Conservation (phyloP, 202 grass and related monocot species). For the Zizania palustris region DNA sequence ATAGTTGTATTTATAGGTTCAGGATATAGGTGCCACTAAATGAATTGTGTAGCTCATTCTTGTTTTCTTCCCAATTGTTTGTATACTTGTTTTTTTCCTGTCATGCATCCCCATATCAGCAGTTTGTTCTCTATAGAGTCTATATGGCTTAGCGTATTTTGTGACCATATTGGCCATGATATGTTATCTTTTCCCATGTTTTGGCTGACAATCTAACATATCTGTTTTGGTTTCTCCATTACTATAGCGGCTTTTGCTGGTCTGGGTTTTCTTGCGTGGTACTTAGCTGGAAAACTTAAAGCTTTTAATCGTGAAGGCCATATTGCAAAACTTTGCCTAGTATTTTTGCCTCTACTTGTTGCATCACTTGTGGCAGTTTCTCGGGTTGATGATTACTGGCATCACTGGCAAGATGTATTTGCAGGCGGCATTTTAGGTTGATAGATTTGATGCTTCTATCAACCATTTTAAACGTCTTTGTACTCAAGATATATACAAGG, state of each 20-base stretch:
- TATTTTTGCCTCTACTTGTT: slow-evolving; percentile 68
- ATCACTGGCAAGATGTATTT: slow-evolving; percentile 96
- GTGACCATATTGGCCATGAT: not conserved
- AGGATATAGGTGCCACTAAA: not conserved
- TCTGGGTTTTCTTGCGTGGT: slow-evolving; percentile 88
- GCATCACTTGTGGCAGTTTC: slow-evolving; percentile 82
- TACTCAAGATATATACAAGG: not conserved
- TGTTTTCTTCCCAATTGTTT: not conserved
- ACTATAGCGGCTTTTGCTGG: slow-evolving; percentile 78
- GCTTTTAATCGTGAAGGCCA: slow-evolving; percentile 78
- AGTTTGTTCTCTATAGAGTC: not conserved
- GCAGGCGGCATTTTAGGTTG: slow-evolving; percentile 71
- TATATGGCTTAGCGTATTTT: slow-evolving; percentile 12
- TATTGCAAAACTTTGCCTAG: slow-evolving; percentile 76
- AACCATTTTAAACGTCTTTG: not conserved
- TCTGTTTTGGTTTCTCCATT: slow-evolving; percentile 31
- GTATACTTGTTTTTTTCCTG: not conserved
- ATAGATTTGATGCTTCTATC: slow-evolving; percentile 8
- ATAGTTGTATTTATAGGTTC: too few species aligned
- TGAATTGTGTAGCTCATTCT: not conserved
- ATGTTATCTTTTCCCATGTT: not conserved
- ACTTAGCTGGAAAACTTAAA: slow-evolving; percentile 80
- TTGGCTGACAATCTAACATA: slow-evolving; percentile 3
- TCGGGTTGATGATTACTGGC: slow-evolving; percentile 91
- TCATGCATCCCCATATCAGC: not conserved